Conservation (phyloP, 106 monocot species). For the Acanthochlamys bracteata region DNA sequence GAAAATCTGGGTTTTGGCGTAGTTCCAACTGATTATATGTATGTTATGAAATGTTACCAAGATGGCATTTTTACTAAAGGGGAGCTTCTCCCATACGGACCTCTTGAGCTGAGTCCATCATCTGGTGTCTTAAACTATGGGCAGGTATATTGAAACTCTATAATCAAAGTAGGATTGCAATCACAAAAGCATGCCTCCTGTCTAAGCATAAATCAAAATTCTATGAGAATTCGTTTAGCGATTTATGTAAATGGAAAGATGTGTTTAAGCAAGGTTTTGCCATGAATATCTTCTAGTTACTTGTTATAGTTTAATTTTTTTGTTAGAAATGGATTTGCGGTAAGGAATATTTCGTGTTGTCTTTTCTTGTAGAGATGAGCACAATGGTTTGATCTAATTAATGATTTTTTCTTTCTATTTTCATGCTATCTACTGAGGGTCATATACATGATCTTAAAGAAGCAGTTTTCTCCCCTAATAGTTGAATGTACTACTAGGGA, state of each 20-base stretch:
- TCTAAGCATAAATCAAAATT: neutral
- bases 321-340: too few relatives aligned
- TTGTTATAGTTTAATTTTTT: too few relatives aligned
- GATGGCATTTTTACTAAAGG: slow-evolving; percentile 49
- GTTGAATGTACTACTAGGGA: slow-evolving; percentile 24
- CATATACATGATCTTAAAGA: too few relatives aligned
- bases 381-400: too few relatives aligned
- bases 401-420: too few relatives aligned
- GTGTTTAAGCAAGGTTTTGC: neutral
- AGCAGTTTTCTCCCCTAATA: too few relatives aligned
- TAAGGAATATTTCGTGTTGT: too few relatives aligned
- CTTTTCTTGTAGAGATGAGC: too few relatives aligned
- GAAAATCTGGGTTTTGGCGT: too few relatives aligned
- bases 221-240: neutral
- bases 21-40: slow-evolving; percentile 80
- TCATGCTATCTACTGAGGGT: too few relatives aligned
- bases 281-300: too few relatives aligned
- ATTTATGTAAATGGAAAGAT: neutral
- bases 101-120: slow-evolving; percentile 55
- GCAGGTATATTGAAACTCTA: slow-evolving; percentile 29
- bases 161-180: neutral
- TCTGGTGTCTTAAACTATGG: slow-evolving; percentile 67
- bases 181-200: too few relatives aligned
- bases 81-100: slow-evolving; percentile 57
- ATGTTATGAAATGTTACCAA: slow-evolving; percentile 47